phyloP scores from a whole-genome alignment of 2,329 filamentous ascomycete genomes.

The Claviceps sorghi region DNA sequence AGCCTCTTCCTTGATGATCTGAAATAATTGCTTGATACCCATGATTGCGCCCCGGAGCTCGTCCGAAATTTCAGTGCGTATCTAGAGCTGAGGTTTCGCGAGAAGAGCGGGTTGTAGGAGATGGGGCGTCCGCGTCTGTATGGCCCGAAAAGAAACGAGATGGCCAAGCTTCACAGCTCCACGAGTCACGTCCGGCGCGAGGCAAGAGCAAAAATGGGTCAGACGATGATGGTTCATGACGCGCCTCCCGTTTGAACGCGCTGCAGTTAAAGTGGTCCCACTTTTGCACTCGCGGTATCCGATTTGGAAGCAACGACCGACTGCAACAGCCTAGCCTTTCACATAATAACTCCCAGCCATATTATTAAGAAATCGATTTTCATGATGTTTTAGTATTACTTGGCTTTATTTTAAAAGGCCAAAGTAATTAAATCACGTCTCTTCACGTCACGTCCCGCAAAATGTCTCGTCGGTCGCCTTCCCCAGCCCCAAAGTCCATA shows the following conservation, averaged over 20 bases:
- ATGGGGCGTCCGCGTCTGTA: not conserved
- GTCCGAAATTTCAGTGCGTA: not conserved
- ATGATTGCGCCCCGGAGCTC: conserved; percentile 22
- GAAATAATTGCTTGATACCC: conserved; percentile 60
- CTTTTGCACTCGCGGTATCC: not conserved
- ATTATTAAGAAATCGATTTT: no score
- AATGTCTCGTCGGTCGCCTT: conserved; percentile 29
- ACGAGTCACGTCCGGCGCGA: not conserved
- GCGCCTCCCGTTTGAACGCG: conserved; percentile 3
- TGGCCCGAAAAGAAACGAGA: not conserved
- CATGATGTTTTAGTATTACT: no score
- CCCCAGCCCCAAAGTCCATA: conserved; percentile 17
- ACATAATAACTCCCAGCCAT: no score
- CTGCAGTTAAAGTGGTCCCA: conserved; percentile 8
- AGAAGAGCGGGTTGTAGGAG: not conserved
- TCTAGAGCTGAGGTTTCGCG: not conserved
- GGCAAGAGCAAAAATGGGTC: not conserved
- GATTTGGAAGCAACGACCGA: no score
- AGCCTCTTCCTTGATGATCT: conserved; percentile 78
- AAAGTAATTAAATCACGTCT: no score
- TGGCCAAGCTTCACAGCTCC: not conserved
- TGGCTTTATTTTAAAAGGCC: no score
- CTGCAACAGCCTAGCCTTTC: no score
- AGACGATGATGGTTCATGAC: not conserved
- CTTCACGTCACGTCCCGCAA: not conserved